phyloP scores from a whole-genome alignment of 2,329 filamentous ascomycete species.

The Xylaria sp. region DNA sequence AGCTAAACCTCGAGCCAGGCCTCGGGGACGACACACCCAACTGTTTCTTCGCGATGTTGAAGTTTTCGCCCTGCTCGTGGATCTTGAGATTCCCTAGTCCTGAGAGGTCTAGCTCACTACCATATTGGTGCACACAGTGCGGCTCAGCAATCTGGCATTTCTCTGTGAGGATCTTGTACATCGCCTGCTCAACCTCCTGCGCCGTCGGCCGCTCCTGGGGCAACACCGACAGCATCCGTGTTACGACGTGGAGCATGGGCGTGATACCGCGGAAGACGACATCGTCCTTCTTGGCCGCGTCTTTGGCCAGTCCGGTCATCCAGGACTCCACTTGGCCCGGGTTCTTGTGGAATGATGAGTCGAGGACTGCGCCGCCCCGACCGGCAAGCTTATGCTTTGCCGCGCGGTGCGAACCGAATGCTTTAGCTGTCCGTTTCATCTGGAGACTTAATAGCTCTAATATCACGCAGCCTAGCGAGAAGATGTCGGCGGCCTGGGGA shows the following conservation, averaged over 20 bases:
- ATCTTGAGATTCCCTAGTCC: slow-evolving; percentile 50
- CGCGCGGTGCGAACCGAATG: slow-evolving; percentile 73
- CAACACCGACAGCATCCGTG: slow-evolving; percentile 63
- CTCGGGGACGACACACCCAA: slow-evolving; percentile 42
- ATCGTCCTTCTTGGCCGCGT: slow-evolving; percentile 63
- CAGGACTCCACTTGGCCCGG: slow-evolving; percentile 74
- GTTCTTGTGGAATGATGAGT: slow-evolving; percentile 79
- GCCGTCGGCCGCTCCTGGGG: slow-evolving; percentile 65
- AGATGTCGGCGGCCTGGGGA: slow-evolving; percentile 73
- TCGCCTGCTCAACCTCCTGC: slow-evolving; percentile 61
- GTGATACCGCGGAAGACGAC: slow-evolving; percentile 61
- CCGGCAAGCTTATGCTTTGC: slow-evolving; percentile 70
- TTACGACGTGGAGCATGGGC: slow-evolving; percentile 63
- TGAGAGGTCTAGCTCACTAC: slow-evolving; percentile 45
- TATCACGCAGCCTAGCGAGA: slow-evolving; percentile 77
- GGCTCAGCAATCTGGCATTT: slow-evolving; percentile 60
- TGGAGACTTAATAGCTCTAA: slow-evolving; percentile 76
- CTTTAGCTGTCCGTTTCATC: slow-evolving; percentile 72
- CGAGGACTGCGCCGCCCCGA: slow-evolving; percentile 69
- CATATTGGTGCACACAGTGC: slow-evolving; percentile 65
- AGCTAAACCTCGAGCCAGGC: slow-evolving; percentile 36
- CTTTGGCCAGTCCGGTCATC: slow-evolving; percentile 70
- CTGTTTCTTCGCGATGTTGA: slow-evolving; percentile 47
- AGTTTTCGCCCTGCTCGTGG: slow-evolving; percentile 45
- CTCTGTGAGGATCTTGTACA: slow-evolving; percentile 64